A percentile compares a stretch with the other conserved stretches of the same genome.
These are phyloP conservation scores for Echinosophora koreensis DNA, from an alignment of 306 rosid genomes.

Conservation along the genomic window DNA sequence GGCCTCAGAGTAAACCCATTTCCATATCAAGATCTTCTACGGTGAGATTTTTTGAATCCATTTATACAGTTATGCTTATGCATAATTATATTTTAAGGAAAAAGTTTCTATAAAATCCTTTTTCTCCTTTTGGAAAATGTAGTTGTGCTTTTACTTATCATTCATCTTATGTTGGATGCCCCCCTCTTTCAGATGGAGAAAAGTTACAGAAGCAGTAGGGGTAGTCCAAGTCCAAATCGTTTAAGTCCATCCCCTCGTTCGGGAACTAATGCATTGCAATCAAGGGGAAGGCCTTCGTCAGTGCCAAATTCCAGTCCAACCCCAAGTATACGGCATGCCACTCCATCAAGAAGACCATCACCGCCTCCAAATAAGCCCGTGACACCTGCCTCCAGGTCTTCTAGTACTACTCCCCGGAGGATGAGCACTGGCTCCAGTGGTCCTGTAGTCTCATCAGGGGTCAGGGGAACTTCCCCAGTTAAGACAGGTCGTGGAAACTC, in stretches of 20 bases:
- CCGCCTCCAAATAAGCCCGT: constrained; percentile 82
- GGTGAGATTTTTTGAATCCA: constrained; percentile 58
- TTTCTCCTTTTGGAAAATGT: constrained; percentile 22
- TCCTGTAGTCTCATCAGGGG: constrained; percentile 57
- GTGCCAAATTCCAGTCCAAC: constrained; percentile 77
- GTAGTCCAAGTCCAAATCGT: constrained; percentile 90
- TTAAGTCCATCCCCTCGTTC: constrained; percentile 85
- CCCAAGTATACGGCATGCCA: constrained; percentile 58
- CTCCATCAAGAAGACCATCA: constrained; percentile 73
- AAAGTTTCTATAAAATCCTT: constrained; percentile 7
- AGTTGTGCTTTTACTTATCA: constrained; percentile 31
- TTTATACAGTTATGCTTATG: constrained; percentile 42
- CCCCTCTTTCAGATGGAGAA: constrained; percentile 75
- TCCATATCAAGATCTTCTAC: constrained; percentile 86
- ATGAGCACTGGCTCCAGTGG: constrained; percentile 72
- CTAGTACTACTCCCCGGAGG: constrained; percentile 72
- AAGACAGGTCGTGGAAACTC: constrained; percentile 75
- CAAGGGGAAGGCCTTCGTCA: constrained; percentile 74
- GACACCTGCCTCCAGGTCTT: constrained; percentile 69
- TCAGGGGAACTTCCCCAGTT: constrained; percentile 78
- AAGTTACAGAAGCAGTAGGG: constrained; percentile 84
- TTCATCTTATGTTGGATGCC: constrained; percentile 23
- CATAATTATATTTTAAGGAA: constrained; percentile 5
- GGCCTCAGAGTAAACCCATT: constrained; percentile 88
- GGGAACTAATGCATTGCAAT: constrained; percentile 62